Base-by-base conservation (phyloP, 805 yeast genomes). In the Alloascoidea africana region DNA sequence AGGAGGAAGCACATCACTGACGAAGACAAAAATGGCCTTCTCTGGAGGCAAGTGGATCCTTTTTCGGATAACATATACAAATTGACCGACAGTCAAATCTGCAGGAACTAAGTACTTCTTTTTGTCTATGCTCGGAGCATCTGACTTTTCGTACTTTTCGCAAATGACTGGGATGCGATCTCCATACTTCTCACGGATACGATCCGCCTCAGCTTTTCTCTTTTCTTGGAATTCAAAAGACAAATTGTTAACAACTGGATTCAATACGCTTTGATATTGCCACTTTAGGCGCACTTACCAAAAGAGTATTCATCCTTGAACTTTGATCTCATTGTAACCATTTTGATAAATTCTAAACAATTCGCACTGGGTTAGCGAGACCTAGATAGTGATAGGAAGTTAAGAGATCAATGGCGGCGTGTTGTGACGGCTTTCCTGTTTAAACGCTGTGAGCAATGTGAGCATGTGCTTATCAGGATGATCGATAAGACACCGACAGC, bases 131-230 rank as follows among this genome's bases (percentile, higher is more conserved):
- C 86, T 91, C 35, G 93, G 94, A 45, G 91, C 82, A 55, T 91
- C 96, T 27, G 94, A 79, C 62, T 89, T 89, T 61, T 87, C 97
- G 32, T 87, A 96, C 62, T 87, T 80, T 63, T 91, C 98, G 58
- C 98, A 91, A 53, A 91, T 89, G 17, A 81, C 96, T 3, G 99
- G 98, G 43, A 91, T 85, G 47, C 98, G 73, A 56, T 91, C 95
- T 40, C 71, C 68, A 63, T 87, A 91, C 58, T 87, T 82, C 51
- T 80, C 77, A 45, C 85, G 74, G 53, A 89, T 89, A 52, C 96
- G 76, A 46, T 80, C 75, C 27, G 97, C 84, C 61, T 89, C 98
- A 3, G 94, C 89, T 66, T 83, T 78, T 67, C 98, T 82, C 62
- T 86, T 84, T 56, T 85, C 91, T 74, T 45, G 27, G n/a, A n/a